phyloP scores from a whole-genome alignment of 306 rosid genomes.

The Astragalus membranaceus region DNA sequence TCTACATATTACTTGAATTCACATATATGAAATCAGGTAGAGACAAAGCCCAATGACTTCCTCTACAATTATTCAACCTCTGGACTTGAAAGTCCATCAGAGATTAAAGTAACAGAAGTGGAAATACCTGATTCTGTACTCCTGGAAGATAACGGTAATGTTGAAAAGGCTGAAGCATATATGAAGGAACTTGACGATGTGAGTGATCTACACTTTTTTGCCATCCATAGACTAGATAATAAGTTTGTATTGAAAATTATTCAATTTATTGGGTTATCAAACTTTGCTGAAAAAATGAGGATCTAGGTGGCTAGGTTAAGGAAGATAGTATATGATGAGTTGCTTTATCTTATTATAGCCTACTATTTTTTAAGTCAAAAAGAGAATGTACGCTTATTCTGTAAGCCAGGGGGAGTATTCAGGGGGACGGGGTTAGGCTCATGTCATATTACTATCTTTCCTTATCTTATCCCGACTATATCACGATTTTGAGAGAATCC shows the following conservation, averaged over 20 bases:
- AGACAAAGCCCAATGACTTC: conserved; percentile 24
- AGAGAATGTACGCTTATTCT: background rate
- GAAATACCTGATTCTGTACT: conserved; percentile 36
- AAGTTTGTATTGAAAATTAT: background rate
- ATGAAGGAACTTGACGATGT: conserved; percentile 82
- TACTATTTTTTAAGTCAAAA: background rate
- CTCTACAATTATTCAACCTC: conserved; percentile 18
- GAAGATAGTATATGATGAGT: background rate
- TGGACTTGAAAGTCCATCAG: conserved; percentile 35
- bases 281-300: background rate
- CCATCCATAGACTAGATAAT: background rate
- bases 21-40: conserved; percentile 30
- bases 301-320: background rate
- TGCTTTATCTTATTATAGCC: background rate
- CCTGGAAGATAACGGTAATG: conserved; percentile 54
- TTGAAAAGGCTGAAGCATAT: conserved; percentile 79
- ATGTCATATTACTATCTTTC: too few relatives aligned
- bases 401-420: background rate
- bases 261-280: conserved; percentile 6
- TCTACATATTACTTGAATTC: conserved; percentile 7
- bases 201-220: conserved; percentile 34
- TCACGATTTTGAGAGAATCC: background rate
- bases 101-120: conserved; percentile 40
- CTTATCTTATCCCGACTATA: background rate
- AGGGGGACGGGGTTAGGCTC: too few relatives aligned